Evolutionary conservation across 257 asterid genomes (phyloP).

Genomic region (Gentiana macrophylla): DNA sequence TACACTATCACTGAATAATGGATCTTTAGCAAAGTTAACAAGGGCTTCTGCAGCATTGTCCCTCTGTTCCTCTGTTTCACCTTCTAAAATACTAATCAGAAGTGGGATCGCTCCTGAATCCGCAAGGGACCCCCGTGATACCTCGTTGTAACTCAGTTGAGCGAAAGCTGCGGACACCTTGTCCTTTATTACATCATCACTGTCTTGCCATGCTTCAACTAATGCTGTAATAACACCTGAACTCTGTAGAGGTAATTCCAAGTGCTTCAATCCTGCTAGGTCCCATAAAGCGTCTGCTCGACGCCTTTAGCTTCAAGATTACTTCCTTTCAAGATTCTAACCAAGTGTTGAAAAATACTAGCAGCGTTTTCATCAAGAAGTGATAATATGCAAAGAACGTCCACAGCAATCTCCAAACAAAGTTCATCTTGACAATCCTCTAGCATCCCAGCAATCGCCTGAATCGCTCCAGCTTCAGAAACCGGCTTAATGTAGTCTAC

Average conservation of each 20-base stretch:
- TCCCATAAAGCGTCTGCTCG: conserved; percentile 43
- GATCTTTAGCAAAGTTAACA: conserved; percentile 37
- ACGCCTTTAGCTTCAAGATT: conserved; percentile 37
- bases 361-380: conserved; percentile 39
- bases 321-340: conserved; percentile 31
- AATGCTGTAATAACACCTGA: conserved; percentile 31
- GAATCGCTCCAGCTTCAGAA: conserved; percentile 38
- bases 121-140: conserved; percentile 33
- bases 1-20: conserved; percentile 27
- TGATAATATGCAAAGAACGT: conserved; percentile 47
- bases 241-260: conserved; percentile 19
- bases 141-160: conserved; percentile 34
- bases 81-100: conserved; percentile 26
- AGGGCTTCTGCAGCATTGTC: conserved; percentile 54
- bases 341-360: conserved; percentile 33
- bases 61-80: conserved; percentile 33
- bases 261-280: conserved; percentile 35
- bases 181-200: conserved; percentile 26
- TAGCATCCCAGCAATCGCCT: conserved; percentile 37
- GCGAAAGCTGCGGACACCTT: conserved; percentile 46
- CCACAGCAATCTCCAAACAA: conserved; percentile 48
- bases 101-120: conserved; percentile 35
- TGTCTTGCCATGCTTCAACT: conserved; percentile 35
- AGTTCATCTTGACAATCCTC: conserved; percentile 21
- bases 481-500: conserved; percentile 34